A percentile compares a stretch with the other conserved stretches of the same genome.
These are phyloP conservation scores for Elsinoe australis DNA, from an alignment of 2,329 filamentous ascomycete species.

Conservation along the genomic window DNA sequence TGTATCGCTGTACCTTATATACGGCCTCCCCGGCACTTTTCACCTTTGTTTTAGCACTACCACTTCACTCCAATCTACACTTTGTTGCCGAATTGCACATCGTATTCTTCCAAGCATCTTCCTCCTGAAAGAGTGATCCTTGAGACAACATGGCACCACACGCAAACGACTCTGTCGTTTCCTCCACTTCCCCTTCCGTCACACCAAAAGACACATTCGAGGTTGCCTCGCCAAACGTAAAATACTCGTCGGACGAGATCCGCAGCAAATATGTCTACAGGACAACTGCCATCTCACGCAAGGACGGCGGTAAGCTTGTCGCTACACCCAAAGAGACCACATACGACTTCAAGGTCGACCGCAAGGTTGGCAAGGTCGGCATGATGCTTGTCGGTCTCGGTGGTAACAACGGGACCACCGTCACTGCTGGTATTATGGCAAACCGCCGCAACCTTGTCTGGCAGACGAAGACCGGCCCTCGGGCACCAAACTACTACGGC, in stretches of 20 bases:
- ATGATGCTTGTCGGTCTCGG: conserved; percentile 98
- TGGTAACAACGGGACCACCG: conserved; percentile 96
- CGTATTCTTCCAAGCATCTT: neutral
- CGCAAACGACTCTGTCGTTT: conserved; percentile 54
- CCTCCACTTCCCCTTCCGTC: conserved; percentile 21
- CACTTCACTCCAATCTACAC: too few relatives aligned
- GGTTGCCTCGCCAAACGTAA: conserved; percentile 86
- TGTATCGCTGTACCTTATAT: neutral
- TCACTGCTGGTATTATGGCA: conserved; percentile 93
- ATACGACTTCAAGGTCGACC: conserved; percentile 97
- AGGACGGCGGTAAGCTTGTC: conserved; percentile 66
- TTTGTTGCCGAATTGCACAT: neutral
- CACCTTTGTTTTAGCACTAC: too few relatives aligned
- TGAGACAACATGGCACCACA: conserved; percentile 89
- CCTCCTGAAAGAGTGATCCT: neutral
- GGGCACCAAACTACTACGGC: conserved; percentile 91
- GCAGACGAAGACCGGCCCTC: conserved; percentile 87
- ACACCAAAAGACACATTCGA: conserved; percentile 52
- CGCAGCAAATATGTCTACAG: conserved; percentile 93
- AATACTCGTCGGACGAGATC: conserved; percentile 82
- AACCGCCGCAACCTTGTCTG: conserved; percentile 80
- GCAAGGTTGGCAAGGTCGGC: conserved; percentile 84
- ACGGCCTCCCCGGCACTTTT: neutral
- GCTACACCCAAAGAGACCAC: conserved; percentile 80
- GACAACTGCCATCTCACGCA: conserved; percentile 73